Base-by-base conservation (phyloP, 805 yeast genomes). In the Cyberlindnera suaveolens region DNA sequence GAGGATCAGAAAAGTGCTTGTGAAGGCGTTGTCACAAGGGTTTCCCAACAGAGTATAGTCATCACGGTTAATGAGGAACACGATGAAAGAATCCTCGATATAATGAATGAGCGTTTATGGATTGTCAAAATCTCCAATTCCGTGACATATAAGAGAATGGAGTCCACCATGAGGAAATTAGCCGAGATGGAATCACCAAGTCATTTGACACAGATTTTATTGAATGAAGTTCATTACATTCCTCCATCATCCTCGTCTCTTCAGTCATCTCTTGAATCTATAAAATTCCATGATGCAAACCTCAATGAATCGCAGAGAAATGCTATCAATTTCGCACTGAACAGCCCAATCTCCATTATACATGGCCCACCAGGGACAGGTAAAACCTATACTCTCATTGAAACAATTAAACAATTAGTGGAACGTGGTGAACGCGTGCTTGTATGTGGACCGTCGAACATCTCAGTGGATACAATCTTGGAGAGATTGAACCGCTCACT, bases 361-460 rank as follows among this genome's bases (percentile, higher is more conserved):
- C 85, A 79, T 57, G 90, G 89, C 0, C 89, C 90, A 2, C 90
- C 90, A 5, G 90, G 90, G 0, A 82, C 90, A 0, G 91, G 91
- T 4, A 77, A 79, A 46, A 91, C 98, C 0, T 82, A 82, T 49
- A 90, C 97, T 0, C 54, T 91, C 6, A 79, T 90, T 9, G 97
- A 91, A 55, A 65, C 86, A 7, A 80, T 89, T 31, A 75, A 83
- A 40, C 96, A 90, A 57, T 66, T 88, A 40, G 68, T 88, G 36
- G 70, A 78, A 1, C 67, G 66, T 27, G 75, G 76, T 7, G 70
- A 75, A 47, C 61, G 89, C 36, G 80, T 91, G 0, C 66, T 91
- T 26, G 90, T 91, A 0, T 90, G 97, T 65, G 97, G 96, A 0
- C 96, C 98, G 0, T 89, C 97, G 0, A 91, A 91, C 59, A 81